Evolutionary conservation across 495 filamentous ascomycete genomes (phyloP).

Genomic region (Annulohypoxylon moriforme): DNA sequence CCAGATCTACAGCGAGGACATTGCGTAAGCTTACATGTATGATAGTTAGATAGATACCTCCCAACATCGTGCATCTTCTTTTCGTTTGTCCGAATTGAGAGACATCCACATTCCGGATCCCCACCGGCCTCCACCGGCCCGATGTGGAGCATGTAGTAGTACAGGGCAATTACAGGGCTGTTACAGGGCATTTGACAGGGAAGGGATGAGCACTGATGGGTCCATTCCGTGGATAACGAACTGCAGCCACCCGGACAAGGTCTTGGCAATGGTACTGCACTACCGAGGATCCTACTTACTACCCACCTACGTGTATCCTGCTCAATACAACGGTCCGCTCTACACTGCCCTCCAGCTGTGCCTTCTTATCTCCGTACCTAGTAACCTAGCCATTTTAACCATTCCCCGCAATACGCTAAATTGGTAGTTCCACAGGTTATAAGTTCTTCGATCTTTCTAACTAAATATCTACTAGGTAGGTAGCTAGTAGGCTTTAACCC

Average conservation of each 20-base stretch:
- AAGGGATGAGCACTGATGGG: not conserved
- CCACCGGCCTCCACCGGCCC: slow-evolving; percentile 9
- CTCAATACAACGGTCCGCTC: too few relatives aligned
- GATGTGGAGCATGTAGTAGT: not conserved
- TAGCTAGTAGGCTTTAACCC: not conserved
- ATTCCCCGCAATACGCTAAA: slow-evolving; percentile 5
- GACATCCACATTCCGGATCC: not conserved
- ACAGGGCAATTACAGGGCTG: not conserved
- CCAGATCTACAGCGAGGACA: not conserved
- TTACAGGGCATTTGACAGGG: not conserved
- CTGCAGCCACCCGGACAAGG: not conserved
- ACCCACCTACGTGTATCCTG: not conserved
- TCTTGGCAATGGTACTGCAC: not conserved
- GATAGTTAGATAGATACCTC: not conserved
- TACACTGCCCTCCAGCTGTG: too few relatives aligned
- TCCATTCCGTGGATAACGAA: not conserved
- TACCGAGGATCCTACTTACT: not conserved
- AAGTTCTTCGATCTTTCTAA: not conserved
- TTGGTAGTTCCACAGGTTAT: not conserved
- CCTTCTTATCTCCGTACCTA: too few relatives aligned
- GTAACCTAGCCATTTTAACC: not conserved
- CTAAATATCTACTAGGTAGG: not conserved
- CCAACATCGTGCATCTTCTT: not conserved
- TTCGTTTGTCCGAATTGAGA: not conserved
- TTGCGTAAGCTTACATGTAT: slow-evolving; percentile 8